A percentile compares a stretch with the other conserved stretches of the same genome.
phyloP scores from a whole-genome alignment of 441 rosid genomes.

The Geranium incanum region DNA sequence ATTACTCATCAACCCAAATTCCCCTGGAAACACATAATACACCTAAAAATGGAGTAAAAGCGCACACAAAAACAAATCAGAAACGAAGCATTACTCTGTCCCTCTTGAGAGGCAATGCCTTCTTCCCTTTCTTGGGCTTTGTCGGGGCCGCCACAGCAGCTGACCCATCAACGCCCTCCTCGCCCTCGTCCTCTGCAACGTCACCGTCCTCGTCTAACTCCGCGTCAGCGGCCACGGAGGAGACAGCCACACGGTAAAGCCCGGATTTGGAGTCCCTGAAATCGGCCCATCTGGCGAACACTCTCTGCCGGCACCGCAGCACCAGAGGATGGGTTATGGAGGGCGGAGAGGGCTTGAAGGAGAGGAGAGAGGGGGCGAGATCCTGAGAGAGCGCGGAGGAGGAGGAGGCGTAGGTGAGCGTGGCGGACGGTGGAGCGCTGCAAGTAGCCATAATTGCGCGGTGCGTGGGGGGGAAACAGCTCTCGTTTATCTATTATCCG shows the following conservation, averaged over 20 bases:
- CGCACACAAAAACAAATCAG: neutral
- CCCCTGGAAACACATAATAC: too few relatives aligned
- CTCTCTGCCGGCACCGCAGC: slow-evolving; percentile 24
- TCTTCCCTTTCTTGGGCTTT: slow-evolving; percentile 85
- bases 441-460: slow-evolving; percentile 39
- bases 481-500: too few relatives aligned
- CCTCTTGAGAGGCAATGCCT: slow-evolving; percentile 73
- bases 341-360: slow-evolving; percentile 33
- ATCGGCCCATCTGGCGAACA: slow-evolving; percentile 21
- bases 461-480: too few relatives aligned
- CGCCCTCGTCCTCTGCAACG: slow-evolving; percentile 20
- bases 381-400: too few relatives aligned
- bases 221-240: slow-evolving; percentile 49
- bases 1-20: neutral
- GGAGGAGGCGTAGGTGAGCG: slow-evolving; percentile 13
- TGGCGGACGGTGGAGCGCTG: slow-evolving; percentile 37
- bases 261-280: slow-evolving; percentile 27
- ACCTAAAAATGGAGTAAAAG: neutral
- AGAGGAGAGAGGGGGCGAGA: too few relatives aligned
- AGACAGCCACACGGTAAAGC: slow-evolving; percentile 26
- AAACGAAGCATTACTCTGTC: slow-evolving; percentile 56
- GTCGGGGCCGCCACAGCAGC: slow-evolving; percentile 33
- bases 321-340: slow-evolving; percentile 30
- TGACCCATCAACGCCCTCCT: slow-evolving; percentile 26
- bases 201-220: slow-evolving; percentile 41